phyloP scores from a whole-genome alignment of 306 rosid species.

The Potentilla sterilis region DNA sequence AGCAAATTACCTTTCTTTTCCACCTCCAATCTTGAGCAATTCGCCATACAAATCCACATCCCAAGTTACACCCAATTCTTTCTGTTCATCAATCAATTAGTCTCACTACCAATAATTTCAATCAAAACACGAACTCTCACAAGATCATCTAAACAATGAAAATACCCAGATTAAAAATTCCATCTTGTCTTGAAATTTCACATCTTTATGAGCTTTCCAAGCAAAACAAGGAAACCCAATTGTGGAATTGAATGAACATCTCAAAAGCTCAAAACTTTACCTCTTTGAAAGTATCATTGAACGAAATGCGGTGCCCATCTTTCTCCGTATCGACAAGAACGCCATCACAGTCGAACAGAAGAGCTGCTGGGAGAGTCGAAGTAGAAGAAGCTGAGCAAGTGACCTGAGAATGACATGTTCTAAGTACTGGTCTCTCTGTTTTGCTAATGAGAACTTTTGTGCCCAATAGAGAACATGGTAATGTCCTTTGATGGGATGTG shows the following conservation, averaged over 20 bases:
- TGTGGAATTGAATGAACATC: slow-evolving; percentile 2
- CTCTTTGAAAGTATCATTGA: slow-evolving; percentile 89
- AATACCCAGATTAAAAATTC: not conserved
- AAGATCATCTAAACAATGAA: slow-evolving; percentile 3
- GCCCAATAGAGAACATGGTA: slow-evolving; percentile 43
- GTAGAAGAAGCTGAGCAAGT: slow-evolving; percentile 60
- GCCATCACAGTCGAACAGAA: slow-evolving; percentile 94
- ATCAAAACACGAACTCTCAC: slow-evolving; percentile 1
- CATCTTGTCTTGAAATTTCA: not conserved
- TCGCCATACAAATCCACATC: slow-evolving; percentile 94
- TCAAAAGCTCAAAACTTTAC: slow-evolving; percentile 25
- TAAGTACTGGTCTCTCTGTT: slow-evolving; percentile 20
- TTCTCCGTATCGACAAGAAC: slow-evolving; percentile 97
- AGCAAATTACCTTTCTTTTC: slow-evolving; percentile 75
- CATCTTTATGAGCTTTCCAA: not conserved
- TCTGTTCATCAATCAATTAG: slow-evolving; percentile 42
- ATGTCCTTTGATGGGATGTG: slow-evolving; percentile 34
- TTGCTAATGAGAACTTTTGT: slow-evolving; percentile 22
- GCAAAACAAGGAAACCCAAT: slow-evolving; percentile 2
- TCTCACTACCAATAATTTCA: not conserved
- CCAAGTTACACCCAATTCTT: slow-evolving; percentile 86
- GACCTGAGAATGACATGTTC: slow-evolving; percentile 27
- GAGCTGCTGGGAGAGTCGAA: slow-evolving; percentile 75
- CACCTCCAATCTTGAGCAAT: slow-evolving; percentile 96
- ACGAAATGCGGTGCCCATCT: slow-evolving; percentile 92